Percentiles rank a stretch among this genome's conserved stretches.
phyloP scores from a whole-genome alignment of 495 filamentous ascomycete genomes.

The Penicillium pancosmium region DNA sequence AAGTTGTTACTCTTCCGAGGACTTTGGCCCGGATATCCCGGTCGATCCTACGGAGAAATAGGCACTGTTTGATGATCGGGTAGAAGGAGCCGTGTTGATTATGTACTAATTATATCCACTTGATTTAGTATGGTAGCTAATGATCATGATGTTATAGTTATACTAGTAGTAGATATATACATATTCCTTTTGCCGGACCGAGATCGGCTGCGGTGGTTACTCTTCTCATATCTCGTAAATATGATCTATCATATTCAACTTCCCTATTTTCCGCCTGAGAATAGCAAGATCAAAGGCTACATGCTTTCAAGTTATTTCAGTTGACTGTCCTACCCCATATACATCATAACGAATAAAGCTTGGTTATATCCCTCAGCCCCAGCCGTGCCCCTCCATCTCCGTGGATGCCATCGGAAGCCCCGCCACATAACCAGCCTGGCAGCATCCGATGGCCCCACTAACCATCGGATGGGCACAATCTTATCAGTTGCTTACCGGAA shows the following conservation, averaged over 20 bases:
- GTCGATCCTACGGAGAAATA: conserved; percentile 1
- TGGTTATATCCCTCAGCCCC: background rate
- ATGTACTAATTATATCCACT: too few species aligned
- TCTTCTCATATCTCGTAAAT: background rate
- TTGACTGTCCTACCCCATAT: background rate
- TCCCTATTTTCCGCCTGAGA: too few species aligned
- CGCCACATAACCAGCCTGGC: conserved; percentile 4
- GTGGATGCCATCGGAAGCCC: conserved; percentile 16
- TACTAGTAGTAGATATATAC: background rate
- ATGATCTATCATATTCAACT: background rate
- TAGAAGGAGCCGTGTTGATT: too few species aligned
- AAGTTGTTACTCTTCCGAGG: conserved; percentile 17
- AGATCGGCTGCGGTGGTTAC: background rate
- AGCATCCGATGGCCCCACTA: conserved; percentile 27
- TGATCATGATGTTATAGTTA: background rate
- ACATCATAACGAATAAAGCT: background rate
- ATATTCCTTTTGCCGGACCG: background rate
- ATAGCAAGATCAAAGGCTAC: too few species aligned
- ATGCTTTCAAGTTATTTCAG: too few species aligned
- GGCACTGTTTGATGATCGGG: background rate
- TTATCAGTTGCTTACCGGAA: conserved; percentile 5
- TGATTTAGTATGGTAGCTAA: background rate
- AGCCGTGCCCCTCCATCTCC: conserved; percentile 1
- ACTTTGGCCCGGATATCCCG: conserved; percentile 16
- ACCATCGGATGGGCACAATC: conserved; percentile 14